Percentiles rank a stretch among this genome's conserved stretches.
These are phyloP conservation scores for Phyllostachys edulis DNA, from an alignment of 176 grass and related monocot genomes.

Conservation along the genomic window DNA sequence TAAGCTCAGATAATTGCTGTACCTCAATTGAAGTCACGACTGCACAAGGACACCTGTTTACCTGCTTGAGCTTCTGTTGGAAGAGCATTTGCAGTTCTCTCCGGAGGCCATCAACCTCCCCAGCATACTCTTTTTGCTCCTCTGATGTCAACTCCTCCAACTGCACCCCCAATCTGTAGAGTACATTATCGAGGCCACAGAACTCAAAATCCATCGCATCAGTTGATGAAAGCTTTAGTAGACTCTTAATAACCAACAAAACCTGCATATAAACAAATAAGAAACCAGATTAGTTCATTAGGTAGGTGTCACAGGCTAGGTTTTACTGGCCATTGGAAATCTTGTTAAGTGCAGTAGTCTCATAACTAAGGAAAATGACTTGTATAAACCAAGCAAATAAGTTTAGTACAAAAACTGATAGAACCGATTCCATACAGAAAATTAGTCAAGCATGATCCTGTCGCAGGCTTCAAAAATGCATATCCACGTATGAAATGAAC, in stretches of 20 bases:
- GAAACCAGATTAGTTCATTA: not conserved
- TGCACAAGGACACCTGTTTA: not conserved
- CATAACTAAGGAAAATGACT: not conserved
- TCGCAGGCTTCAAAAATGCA: not conserved
- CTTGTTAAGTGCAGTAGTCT: not conserved
- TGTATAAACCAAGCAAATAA: not conserved
- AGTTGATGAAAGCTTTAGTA: slow-evolving; percentile 58
- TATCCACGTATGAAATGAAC: not conserved
- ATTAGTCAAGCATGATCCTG: not conserved
- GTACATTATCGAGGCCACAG: slow-evolving; percentile 38
- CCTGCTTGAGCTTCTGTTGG: slow-evolving; percentile 63
- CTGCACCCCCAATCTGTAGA: slow-evolving; percentile 58
- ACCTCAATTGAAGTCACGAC: not conserved
- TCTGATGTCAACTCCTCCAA: slow-evolving; percentile 60
- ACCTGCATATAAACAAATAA: slow-evolving; percentile 36
- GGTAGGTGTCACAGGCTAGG: not conserved
- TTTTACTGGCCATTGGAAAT: not conserved
- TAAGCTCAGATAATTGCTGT: slow-evolving; percentile 8
- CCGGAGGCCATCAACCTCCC: slow-evolving; percentile 66
- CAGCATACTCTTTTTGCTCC: slow-evolving; percentile 63
- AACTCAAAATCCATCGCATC: slow-evolving; percentile 52
- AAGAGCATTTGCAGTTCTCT: slow-evolving; percentile 68
- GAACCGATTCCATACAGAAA: not conserved
- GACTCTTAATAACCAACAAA: slow-evolving; percentile 67
- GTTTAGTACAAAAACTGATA: not conserved